Evolutionary conservation across 2,329 filamentous ascomycete genomes (phyloP), one percentile per base, ranked within the genome.

Genomic region (Pseudophaeomoniella oleicola): DNA sequence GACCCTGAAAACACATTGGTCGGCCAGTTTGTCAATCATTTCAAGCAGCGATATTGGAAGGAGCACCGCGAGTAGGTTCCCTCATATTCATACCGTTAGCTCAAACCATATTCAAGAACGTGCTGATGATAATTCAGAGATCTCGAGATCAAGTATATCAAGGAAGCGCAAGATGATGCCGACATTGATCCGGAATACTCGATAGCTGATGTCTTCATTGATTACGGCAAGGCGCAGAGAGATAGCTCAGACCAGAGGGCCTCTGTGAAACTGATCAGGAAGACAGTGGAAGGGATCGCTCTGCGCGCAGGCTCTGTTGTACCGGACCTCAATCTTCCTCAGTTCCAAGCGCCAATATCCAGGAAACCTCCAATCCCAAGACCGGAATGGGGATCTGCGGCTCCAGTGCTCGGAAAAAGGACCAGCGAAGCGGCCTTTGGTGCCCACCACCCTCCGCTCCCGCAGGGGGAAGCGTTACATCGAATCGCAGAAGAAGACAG

Each of bases 141-240:
- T 3, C 36, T 49, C 14, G 40, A 39, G 13, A 42, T 49, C 43
- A 49, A 49, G 32, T 47, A 47, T 33, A 39, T 49, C 15, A 49
- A 48, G 34, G 47, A 49, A 34, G 31, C 29, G 34, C 39, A 44
- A 32, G 43, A 48, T 34, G 47, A 49, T 30, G 42, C 38, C 42
- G 46, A 48, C 32, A 43, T 49, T 27, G 46, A 48, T 37, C 44
- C 42, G 13, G 42, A 47, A 34, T 36, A 40, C 2, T 45, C 36
- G 9, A 41, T 48, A n/a, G 42, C 43, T 10, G 47, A 49, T 37
- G 39, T 46, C 6, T 43, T 49, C 9, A 37, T 49, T 3, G 43
- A 49, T 36, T 46, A 48, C 35, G 47, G 47, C 16, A 44, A 42
- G 35, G 46, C 47, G 9, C 39, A 35, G 34, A 42, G 30, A 37